Conservation (phyloP, 2,329 filamentous ascomycete genomes). For the Fusarium scirpi region DNA sequence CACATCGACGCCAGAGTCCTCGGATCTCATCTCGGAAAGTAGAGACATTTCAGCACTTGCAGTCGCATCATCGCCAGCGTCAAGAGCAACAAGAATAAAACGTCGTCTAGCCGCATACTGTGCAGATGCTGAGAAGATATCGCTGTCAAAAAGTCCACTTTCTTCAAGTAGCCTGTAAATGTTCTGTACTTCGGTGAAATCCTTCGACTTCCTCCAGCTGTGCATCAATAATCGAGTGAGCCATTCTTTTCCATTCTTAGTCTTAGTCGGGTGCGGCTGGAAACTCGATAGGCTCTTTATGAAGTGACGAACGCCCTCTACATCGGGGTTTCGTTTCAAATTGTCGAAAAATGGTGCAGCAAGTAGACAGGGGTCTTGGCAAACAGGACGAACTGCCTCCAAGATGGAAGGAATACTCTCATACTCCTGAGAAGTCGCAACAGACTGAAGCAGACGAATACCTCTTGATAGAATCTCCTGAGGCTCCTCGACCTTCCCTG, state of each 20-base stretch:
- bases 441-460: slow-evolving; percentile 44
- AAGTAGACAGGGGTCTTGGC: slow-evolving; percentile 41
- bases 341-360: slow-evolving; percentile 41
- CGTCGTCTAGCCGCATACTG: slow-evolving; percentile 49
- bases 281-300: slow-evolving; percentile 29
- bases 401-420: slow-evolving; percentile 37
- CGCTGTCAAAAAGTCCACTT: slow-evolving; percentile 45
- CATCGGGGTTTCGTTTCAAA: slow-evolving; percentile 27
- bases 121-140: slow-evolving; percentile 25
- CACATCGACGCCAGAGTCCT: slow-evolving; percentile 40
- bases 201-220: slow-evolving; percentile 44
- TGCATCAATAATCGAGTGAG: slow-evolving; percentile 42
- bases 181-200: slow-evolving; percentile 40
- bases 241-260: slow-evolving; percentile 36
- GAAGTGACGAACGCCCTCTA: slow-evolving; percentile 31
- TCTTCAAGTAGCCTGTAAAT: slow-evolving; percentile 48
- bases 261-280: not conserved
- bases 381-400: slow-evolving; percentile 38
- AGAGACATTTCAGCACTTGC: slow-evolving; percentile 44
- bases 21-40: slow-evolving; percentile 39
- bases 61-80: slow-evolving; percentile 47
- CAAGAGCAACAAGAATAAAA: slow-evolving; percentile 45
- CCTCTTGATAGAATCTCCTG: slow-evolving; percentile 32
- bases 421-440: slow-evolving; percentile 33
- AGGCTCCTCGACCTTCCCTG: slow-evolving; percentile 22